Percentiles rank a stretch among this genome's conserved stretches.
Evolutionary conservation across 2,329 filamentous ascomycete species (phyloP).

Genomic region (Boeremia exigua): DNA sequence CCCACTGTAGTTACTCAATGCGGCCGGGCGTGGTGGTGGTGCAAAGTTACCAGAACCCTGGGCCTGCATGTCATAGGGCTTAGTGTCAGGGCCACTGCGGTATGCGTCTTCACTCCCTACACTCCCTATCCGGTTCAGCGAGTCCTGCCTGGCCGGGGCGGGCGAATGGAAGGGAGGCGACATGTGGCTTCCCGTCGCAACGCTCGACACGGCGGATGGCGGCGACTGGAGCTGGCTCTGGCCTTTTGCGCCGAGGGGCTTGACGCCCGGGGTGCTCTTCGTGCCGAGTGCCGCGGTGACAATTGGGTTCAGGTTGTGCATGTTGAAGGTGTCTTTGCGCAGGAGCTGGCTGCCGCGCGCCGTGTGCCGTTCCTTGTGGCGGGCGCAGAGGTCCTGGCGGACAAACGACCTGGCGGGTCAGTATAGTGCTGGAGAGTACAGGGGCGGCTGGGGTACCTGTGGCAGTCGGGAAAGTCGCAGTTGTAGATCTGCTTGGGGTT

Average conservation of each 20-base stretch:
- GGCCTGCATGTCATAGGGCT: slow-evolving; percentile 46
- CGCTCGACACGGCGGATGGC: slow-evolving; percentile 31
- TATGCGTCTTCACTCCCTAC: slow-evolving; percentile 47
- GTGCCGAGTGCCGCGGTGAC: slow-evolving; percentile 48
- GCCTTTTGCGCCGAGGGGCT: slow-evolving; percentile 22
- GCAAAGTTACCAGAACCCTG: slow-evolving; percentile 43
- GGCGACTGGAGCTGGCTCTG: slow-evolving; percentile 40
- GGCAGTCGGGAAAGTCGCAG: slow-evolving; percentile 91
- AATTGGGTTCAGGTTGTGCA: slow-evolving; percentile 57
- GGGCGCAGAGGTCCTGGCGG: slow-evolving; percentile 87
- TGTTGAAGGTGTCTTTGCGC: slow-evolving; percentile 70
- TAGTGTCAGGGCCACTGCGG: slow-evolving; percentile 36
- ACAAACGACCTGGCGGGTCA: slow-evolving; percentile 72
- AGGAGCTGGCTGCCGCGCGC: slow-evolving; percentile 75
- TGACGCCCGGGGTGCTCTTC: slow-evolving; percentile 34
- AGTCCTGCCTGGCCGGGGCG: slow-evolving; percentile 38
- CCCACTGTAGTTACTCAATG: slow-evolving; percentile 40
- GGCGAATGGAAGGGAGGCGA: slow-evolving; percentile 47
- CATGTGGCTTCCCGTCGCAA: slow-evolving; percentile 37
- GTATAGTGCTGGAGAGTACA: neutral
- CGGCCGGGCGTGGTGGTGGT: slow-evolving; percentile 41
- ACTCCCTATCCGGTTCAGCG: slow-evolving; percentile 43
- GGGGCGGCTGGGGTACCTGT: slow-evolving; percentile 48
- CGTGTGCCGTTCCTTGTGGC: slow-evolving; percentile 58
- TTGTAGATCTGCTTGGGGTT: slow-evolving; percentile 93